phyloP scores from a whole-genome alignment of 768 basidiomycete species.

The Phlebiopsis gigantea region DNA sequence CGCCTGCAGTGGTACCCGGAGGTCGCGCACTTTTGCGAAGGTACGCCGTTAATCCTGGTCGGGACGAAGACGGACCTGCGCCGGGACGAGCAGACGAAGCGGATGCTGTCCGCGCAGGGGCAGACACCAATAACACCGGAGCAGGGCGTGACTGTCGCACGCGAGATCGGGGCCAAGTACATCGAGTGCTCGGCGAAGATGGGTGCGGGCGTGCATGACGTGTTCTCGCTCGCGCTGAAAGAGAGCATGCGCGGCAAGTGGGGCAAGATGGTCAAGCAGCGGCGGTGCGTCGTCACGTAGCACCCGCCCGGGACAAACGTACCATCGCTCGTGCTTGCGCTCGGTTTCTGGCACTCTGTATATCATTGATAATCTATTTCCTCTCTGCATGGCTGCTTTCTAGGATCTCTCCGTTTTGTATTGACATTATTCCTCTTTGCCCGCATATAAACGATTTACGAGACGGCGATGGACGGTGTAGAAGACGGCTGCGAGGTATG shows the following conservation, averaged over 20 bases:
- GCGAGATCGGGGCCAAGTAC: conserved; percentile 91
- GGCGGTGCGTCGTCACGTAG: conserved; percentile 64
- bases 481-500: neutral
- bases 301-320: too few relatives aligned
- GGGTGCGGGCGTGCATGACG: conserved; percentile 86
- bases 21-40: conserved; percentile 88
- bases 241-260: conserved; percentile 84
- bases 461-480: neutral
- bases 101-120: conserved; percentile 89
- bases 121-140: conserved; percentile 74
- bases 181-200: conserved; percentile 93
- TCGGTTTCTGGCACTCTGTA: neutral
- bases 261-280: conserved; percentile 65
- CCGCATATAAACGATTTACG: neutral
- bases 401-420: conserved; percentile 7
- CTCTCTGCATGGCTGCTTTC: conserved; percentile 1
- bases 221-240: conserved; percentile 82
- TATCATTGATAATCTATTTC: conserved; percentile 4
- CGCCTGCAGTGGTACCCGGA: conserved; percentile 80
- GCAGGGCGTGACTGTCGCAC: conserved; percentile 81
- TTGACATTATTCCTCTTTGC: conserved; percentile 5
- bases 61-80: conserved; percentile 94
- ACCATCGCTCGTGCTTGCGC: neutral
- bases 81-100: conserved; percentile 75
- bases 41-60: conserved; percentile 85